Evolutionary conservation across 352 stramenopile genomes (phyloP), one percentile per base, ranked within the genome.

Genomic region (Globisporangium perplexum): DNA sequence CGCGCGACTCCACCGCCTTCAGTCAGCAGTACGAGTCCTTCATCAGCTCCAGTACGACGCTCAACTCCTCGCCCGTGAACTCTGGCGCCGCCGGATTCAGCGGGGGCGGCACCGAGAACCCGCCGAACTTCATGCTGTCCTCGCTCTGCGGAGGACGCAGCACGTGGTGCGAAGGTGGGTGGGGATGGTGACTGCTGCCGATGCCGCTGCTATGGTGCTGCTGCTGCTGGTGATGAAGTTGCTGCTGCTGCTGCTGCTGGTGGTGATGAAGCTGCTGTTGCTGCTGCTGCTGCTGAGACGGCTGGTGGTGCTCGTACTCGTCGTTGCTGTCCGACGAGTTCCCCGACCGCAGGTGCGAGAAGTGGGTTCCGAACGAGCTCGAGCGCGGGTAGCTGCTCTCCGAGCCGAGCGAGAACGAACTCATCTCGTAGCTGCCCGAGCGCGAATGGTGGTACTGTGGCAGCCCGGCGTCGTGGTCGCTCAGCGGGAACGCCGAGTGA

Each of bases 41-140:
- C 79, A 90, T 90, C 48, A 90, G 74, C 48, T 90, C 77, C 49
- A 90, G 44, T 53, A 90, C 80, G 36, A 85, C 80, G 46, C 65
- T 90, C 11, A 90, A 73, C 55, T 90, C 79, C 63, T 88, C 80
- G n/a, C 77, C 77, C 12, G 77, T 88, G 47, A 90, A 86, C 57
- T 90, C 79, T 15, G 79, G 66, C 12, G 73, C 75, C 5, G 80
- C 77, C 14, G 69, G 75, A 43, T 90, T 83, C 71, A 90, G 85
- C 1, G 77, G 69, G 35, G 75, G 67, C 10, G 76, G 74, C 54
- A 83, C 69, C 24, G 70, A 45, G 51, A 85, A 86, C 47, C 62
- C 63, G 22, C 62, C 58, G 47, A 69, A 76, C 63, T 88, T 86
- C 55, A 66, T 66, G 30, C 65, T 62, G 10, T 83, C 67, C 10